These are phyloP conservation scores for Russula earlei DNA, from an alignment of 768 basidiomycete genomes.

Conservation along the genomic window DNA sequence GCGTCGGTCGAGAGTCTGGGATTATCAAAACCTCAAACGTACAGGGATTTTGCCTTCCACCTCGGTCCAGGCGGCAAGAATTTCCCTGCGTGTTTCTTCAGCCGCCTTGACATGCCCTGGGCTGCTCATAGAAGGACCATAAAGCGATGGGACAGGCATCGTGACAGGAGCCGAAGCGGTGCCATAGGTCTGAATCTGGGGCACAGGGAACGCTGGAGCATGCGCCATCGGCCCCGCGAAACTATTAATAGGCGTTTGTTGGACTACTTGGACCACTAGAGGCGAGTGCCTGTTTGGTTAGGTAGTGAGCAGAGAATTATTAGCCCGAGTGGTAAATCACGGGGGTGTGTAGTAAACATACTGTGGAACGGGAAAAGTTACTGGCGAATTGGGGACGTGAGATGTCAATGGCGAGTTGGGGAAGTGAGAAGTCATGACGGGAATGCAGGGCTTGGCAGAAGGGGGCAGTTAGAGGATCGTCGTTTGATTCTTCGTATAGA, in stretches of 20 bases:
- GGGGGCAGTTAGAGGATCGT: no score
- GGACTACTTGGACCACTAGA: neutral
- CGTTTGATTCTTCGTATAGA: no score
- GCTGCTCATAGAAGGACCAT: neutral
- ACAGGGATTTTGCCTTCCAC: neutral
- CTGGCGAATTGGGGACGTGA: neutral
- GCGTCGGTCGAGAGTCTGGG: neutral
- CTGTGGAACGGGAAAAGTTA: neutral
- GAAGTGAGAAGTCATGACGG: no score
- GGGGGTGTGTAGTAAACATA: neutral
- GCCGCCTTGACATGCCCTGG: neutral
- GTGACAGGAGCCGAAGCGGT: no score
- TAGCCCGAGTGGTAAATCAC: neutral
- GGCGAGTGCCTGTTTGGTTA: neutral
- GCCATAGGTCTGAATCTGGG: no score
- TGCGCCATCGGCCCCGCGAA: neutral
- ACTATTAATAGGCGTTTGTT: neutral
- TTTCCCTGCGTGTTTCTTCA: no score
- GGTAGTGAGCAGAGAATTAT: neutral
- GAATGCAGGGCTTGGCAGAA: no score
- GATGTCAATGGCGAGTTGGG: no score
- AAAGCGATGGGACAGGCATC: neutral
- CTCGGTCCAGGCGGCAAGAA: neutral
- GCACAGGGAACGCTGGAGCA: no score
- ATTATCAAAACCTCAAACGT: neutral